phyloP scores from a whole-genome alignment of 441 rosid species.

The Jatropha podagrica region DNA sequence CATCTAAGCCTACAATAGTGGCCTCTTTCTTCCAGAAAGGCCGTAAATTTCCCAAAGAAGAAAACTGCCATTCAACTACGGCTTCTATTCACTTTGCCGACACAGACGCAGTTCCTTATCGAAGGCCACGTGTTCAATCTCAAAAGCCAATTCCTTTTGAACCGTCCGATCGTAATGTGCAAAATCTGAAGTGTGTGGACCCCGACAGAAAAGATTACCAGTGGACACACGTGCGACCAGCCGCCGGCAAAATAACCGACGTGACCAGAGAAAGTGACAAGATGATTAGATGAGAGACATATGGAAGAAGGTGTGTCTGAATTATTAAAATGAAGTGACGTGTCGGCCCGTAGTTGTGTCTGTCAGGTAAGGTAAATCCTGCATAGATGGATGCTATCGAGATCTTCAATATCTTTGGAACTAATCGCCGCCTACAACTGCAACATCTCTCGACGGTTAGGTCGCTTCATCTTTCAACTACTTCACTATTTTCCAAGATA shows the following conservation, averaged over 20 bases:
- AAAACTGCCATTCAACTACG: neutral
- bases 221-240: conserved; percentile 29
- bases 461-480: too few species aligned
- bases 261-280: neutral
- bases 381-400: too few species aligned
- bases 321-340: neutral
- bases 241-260: conserved; percentile 31
- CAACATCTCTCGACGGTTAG: too few species aligned
- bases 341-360: neutral
- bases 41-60: neutral
- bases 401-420: too few species aligned
- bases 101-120: neutral
- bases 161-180: neutral
- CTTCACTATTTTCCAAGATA: too few species aligned
- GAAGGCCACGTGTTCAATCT: neutral
- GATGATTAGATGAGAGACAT: neutral
- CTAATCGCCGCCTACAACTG: too few species aligned
- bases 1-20: too few species aligned
- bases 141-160: neutral
- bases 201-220: neutral
- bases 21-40: neutral
- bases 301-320: neutral
- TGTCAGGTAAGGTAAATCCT: neutral
- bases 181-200: neutral
- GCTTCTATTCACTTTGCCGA: neutral